Percentiles rank a stretch among this genome's conserved stretches.
phyloP scores from a whole-genome alignment of 2,329 filamentous ascomycete genomes.

The Alternaria gansuensis region DNA sequence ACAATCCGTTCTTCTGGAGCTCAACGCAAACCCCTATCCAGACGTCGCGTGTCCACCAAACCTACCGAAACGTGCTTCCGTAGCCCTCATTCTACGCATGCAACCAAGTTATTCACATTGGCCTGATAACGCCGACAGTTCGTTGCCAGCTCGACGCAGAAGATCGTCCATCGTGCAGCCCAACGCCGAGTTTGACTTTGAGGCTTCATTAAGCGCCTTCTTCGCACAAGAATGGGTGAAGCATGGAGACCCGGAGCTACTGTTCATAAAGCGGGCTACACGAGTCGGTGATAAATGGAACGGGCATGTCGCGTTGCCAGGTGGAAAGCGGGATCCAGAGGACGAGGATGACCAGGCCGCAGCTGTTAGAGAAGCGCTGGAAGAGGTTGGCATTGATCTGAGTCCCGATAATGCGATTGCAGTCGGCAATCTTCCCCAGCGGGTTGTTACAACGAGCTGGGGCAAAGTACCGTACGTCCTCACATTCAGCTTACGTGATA shows the following conservation, averaged over 20 bases:
- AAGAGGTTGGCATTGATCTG: slow-evolving; percentile 73
- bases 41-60: slow-evolving; percentile 59
- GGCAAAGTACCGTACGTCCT: slow-evolving; percentile 67
- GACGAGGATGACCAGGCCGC: slow-evolving; percentile 70
- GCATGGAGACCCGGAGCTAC: slow-evolving; percentile 71
- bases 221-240: slow-evolving; percentile 72
- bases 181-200: slow-evolving; percentile 41
- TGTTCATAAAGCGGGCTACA: slow-evolving; percentile 75
- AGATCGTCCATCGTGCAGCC: slow-evolving; percentile 38
- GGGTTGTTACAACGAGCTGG: slow-evolving; percentile 72
- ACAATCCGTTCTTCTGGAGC: slow-evolving; percentile 54
- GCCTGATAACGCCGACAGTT: slow-evolving; percentile 51
- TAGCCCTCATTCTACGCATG: slow-evolving; percentile 70
- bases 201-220: slow-evolving; percentile 63
- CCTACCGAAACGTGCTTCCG: slow-evolving; percentile 69
- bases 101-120: slow-evolving; percentile 66
- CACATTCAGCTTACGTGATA: background rate
- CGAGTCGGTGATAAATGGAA: slow-evolving; percentile 74
- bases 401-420: slow-evolving; percentile 56
- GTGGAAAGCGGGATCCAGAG: slow-evolving; percentile 71
- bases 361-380: slow-evolving; percentile 69
- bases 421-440: slow-evolving; percentile 71
- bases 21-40: slow-evolving; percentile 59
- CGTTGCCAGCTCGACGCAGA: slow-evolving; percentile 33
- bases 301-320: slow-evolving; percentile 72